phyloP scores from a whole-genome alignment of 768 basidiomycete genomes.

The Goffeauzyma gilvescens region DNA sequence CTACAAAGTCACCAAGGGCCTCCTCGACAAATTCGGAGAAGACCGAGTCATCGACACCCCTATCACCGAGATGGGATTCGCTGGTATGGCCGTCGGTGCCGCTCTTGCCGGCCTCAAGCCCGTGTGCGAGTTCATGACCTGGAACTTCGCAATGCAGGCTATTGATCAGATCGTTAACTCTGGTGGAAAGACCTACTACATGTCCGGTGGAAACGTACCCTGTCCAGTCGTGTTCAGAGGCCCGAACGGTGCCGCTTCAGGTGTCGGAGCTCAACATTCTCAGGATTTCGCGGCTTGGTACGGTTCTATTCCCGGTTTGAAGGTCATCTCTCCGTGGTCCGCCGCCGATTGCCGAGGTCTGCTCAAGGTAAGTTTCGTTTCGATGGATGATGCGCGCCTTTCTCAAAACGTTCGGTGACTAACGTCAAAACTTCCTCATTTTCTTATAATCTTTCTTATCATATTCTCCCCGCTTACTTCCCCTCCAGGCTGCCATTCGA shows the following conservation, averaged over 20 bases:
- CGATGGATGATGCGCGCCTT: too few relatives aligned
- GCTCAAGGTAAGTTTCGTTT: constrained; percentile 64
- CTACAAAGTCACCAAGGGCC: constrained; percentile 70
- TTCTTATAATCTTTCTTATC: neutral
- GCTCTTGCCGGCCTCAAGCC: constrained; percentile 87
- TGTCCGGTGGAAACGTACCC: constrained; percentile 97
- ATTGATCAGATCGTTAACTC: constrained; percentile 99
- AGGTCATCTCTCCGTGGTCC: constrained; percentile 93
- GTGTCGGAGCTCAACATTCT: constrained; percentile 92
- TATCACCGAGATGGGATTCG: constrained; percentile 89
- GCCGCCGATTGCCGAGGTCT: constrained; percentile 99
- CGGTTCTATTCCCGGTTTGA: constrained; percentile 64
- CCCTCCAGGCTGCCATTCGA: constrained; percentile 65
- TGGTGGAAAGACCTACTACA: constrained; percentile 99
- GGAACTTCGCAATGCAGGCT: constrained; percentile 97
- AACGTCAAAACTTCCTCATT: too few relatives aligned
- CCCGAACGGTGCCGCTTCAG: constrained; percentile 92
- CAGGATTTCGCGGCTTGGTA: constrained; percentile 92
- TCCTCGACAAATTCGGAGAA: constrained; percentile 97
- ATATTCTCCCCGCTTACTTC: neutral
- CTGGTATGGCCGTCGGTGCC: constrained; percentile 85
- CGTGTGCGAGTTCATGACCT: constrained; percentile 99
- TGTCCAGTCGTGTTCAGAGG: constrained; percentile 99
- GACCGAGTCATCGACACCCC: constrained; percentile 75
- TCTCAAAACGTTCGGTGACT: too few relatives aligned